Conservation (phyloP, 1,284 basidiomycete genomes). For the Cryptococcus neoformans region DNA sequence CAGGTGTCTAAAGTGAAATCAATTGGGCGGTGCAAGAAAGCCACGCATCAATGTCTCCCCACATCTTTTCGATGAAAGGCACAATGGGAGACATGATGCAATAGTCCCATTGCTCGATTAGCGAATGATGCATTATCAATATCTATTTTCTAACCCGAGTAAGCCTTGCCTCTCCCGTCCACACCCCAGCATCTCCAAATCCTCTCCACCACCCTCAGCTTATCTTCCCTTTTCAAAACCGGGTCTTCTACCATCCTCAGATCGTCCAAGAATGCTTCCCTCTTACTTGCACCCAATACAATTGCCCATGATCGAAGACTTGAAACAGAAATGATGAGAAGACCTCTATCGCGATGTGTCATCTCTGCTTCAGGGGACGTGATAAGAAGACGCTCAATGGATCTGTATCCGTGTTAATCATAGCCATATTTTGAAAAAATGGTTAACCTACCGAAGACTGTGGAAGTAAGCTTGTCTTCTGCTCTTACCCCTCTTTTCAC, state of each 20-base stretch:
- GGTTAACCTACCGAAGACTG: constrained; percentile 45
- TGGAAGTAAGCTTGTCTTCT: constrained; percentile 49
- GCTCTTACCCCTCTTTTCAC: constrained; percentile 46
- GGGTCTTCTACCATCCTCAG: constrained; percentile 78
- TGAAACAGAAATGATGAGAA: constrained; percentile 52
- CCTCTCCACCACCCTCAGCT: constrained; percentile 71
- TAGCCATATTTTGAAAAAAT: not conserved
- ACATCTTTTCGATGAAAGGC: no score
- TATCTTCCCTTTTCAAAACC: constrained; percentile 61
- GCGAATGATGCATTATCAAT: no score
- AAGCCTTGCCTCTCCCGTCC: constrained; percentile 17
- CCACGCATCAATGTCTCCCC: no score
- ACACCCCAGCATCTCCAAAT: constrained; percentile 88
- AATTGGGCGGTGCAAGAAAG: no score
- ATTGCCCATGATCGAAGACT: constrained; percentile 48
- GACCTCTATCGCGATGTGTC: constrained; percentile 50
- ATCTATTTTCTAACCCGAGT: no score
- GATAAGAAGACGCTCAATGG: constrained; percentile 67
- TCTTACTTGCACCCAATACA: constrained; percentile 28
- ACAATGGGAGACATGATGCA: no score
- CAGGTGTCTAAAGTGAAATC: no score
- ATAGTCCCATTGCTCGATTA: no score
- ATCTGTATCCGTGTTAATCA: constrained; percentile 48
- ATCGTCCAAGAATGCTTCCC: constrained; percentile 75
- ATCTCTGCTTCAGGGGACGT: constrained; percentile 39